Conservation (phyloP, 106 monocot species). For the Allium cepa region DNA sequence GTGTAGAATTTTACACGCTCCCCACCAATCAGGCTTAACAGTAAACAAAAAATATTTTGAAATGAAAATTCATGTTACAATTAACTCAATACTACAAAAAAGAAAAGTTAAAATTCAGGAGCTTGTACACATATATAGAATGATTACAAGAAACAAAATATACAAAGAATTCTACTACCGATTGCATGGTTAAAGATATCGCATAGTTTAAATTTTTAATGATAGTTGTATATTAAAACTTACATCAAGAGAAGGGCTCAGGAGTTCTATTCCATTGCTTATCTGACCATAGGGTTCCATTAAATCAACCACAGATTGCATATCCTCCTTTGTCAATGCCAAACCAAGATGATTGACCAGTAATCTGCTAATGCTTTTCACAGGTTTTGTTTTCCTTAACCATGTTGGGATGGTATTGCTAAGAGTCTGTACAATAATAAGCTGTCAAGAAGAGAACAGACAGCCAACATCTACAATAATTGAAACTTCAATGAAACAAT, state of each 20-base stretch:
- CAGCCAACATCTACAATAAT: not conserved
- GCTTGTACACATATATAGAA: no score
- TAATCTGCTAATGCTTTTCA: slow-evolving; percentile 37
- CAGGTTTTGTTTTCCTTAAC: slow-evolving; percentile 42
- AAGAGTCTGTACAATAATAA: slow-evolving; percentile 32
- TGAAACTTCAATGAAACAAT: no score
- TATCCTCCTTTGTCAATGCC: slow-evolving; percentile 57
- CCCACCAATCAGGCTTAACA: no score
- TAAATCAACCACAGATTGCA: slow-evolving; percentile 72
- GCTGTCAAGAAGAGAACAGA: not conserved
- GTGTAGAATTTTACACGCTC: no score
- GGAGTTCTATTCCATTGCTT: slow-evolving; percentile 79
- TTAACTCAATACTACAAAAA: no score
- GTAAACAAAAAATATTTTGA: no score
- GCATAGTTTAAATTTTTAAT: not conserved
- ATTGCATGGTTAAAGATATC: no score
- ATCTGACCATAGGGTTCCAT: slow-evolving; percentile 95
- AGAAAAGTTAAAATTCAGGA: no score
- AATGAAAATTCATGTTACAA: no score
- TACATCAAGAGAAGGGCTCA: slow-evolving; percentile 73
- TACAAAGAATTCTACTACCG: no score
- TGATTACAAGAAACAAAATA: no score
- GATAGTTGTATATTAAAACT: slow-evolving; percentile 7
- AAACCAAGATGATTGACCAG: slow-evolving; percentile 75
- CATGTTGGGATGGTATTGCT: slow-evolving; percentile 49